Conservation (phyloP, 1,284 basidiomycete species). For the Pascua guehoae region DNA sequence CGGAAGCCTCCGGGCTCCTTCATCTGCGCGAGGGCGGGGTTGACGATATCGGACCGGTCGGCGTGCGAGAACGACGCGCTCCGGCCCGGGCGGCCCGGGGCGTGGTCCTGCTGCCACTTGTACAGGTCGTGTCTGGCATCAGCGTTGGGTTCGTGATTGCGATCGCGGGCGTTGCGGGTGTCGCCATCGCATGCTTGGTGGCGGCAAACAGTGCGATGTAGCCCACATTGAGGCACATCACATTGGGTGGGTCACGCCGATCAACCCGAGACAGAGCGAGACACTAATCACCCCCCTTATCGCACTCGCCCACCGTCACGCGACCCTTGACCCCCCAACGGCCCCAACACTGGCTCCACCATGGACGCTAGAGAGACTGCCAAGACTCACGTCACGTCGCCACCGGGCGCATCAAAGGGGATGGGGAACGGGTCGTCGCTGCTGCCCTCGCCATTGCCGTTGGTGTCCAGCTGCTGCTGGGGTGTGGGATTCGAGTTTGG, state of each 20-base stretch:
- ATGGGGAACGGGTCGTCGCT: constrained; percentile 70
- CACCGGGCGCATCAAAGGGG: constrained; percentile 75
- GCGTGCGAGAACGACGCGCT: constrained; percentile 66
- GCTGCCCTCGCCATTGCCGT: too few relatives aligned
- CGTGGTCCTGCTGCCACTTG: constrained; percentile 82
- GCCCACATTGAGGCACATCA: too few relatives aligned
- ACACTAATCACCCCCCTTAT: not conserved
- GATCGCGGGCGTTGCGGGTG: too few relatives aligned
- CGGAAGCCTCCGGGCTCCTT: constrained; percentile 91
- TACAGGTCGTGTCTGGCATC: constrained; percentile 75
- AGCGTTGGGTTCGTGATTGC: constrained; percentile 11
- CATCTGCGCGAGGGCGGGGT: constrained; percentile 79
- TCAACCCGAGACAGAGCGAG: too few relatives aligned
- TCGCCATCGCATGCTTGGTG: too few relatives aligned
- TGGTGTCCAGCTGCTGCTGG: constrained; percentile 30
- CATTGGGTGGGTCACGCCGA: too few relatives aligned
- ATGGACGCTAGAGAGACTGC: not conserved
- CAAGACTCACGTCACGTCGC: constrained; percentile 77
- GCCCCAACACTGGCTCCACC: not conserved
- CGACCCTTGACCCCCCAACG: too few relatives aligned
- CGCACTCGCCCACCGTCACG: too few relatives aligned
- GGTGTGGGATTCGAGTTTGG: not conserved
- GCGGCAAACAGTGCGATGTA: not conserved
- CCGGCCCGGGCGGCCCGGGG: constrained; percentile 56
- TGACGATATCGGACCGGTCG: constrained; percentile 53